Percentiles rank a stretch among this genome's conserved stretches.
These are phyloP conservation scores for Zangia roseola DNA, from an alignment of 768 basidiomycete genomes.

Conservation along the genomic window DNA sequence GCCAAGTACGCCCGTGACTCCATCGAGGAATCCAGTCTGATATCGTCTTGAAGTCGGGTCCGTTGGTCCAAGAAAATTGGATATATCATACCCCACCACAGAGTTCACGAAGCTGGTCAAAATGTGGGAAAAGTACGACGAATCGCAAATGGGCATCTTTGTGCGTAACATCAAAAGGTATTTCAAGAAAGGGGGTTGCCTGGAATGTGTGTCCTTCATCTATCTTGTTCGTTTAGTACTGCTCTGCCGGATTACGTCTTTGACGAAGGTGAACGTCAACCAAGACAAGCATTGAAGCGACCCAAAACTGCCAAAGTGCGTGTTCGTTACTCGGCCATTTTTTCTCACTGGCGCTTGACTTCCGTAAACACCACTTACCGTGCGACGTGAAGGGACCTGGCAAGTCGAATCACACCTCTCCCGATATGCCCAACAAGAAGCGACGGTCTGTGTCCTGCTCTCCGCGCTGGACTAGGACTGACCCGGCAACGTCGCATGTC, in stretches of 20 bases:
- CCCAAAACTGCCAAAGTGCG: slow-evolving; percentile 61
- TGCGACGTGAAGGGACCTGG: slow-evolving; percentile 50
- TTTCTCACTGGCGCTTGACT: slow-evolving; percentile 11
- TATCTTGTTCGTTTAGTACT: slow-evolving; percentile 45
- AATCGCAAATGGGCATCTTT: slow-evolving; percentile 88
- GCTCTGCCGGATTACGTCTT: slow-evolving; percentile 80
- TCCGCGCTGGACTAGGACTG: slow-evolving; percentile 18
- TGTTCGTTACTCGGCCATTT: slow-evolving; percentile 18
- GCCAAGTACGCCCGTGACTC: slow-evolving; percentile 59
- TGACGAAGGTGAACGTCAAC: slow-evolving; percentile 77
- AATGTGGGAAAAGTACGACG: slow-evolving; percentile 93
- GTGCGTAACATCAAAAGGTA: slow-evolving; percentile 93
- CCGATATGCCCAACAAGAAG: slow-evolving; percentile 78
- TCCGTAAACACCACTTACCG: slow-evolving; percentile 26
- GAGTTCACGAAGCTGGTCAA: slow-evolving; percentile 95
- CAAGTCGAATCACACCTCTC: slow-evolving; percentile 60
- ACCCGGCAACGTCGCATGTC: slow-evolving; percentile 31
- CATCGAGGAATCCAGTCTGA: slow-evolving; percentile 15
- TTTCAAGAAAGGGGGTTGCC: slow-evolving; percentile 14
- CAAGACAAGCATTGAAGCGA: slow-evolving; percentile 69
- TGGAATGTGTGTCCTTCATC: slow-evolving; percentile 19
- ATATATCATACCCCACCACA: slow-evolving; percentile 95
- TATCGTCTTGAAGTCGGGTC: slow-evolving; percentile 57
- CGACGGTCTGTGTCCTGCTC: slow-evolving; percentile 60
- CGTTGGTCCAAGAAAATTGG: slow-evolving; percentile 77